phyloP scores from a whole-genome alignment of 139 green algal genomes.

The Marvania coccoides region DNA sequence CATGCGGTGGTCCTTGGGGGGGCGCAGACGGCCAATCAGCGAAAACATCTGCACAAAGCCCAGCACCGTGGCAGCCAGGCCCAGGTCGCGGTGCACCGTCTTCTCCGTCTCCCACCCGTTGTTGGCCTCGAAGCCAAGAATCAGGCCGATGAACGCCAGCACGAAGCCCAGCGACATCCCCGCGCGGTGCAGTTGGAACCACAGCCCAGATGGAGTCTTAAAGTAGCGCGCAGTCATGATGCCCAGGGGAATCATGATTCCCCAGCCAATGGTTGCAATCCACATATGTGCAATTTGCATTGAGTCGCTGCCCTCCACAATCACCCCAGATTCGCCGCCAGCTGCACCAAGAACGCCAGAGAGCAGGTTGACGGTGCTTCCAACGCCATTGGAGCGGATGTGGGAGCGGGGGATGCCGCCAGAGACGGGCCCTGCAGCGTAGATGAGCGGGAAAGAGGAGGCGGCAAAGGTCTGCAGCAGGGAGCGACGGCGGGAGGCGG shows the following conservation, averaged over 20 bases:
- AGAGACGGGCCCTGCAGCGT: slow-evolving; percentile 11
- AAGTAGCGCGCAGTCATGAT: slow-evolving; percentile 21
- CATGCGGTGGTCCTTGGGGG: not conserved
- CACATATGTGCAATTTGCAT: slow-evolving; percentile 18
- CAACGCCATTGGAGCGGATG: not conserved
- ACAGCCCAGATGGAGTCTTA: slow-evolving; percentile 8
- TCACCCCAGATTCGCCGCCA: not conserved
- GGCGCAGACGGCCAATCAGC: not conserved
- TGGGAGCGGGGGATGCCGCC: not conserved
- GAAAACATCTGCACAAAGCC: slow-evolving; percentile 20
- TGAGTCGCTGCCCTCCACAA: not conserved
- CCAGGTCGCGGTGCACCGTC: slow-evolving; percentile 14
- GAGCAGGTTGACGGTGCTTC: not conserved
- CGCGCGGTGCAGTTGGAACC: slow-evolving; percentile 32
- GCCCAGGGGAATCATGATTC: slow-evolving; percentile 30
- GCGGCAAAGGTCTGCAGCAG: not conserved
- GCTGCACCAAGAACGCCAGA: not conserved
- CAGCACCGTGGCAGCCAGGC: slow-evolving; percentile 27
- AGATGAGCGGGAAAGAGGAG: slow-evolving; percentile 10
- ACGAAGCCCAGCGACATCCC: slow-evolving; percentile 20
- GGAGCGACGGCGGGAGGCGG: not conserved
- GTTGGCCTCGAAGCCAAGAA: slow-evolving; percentile 8
- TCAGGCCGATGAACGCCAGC: slow-evolving; percentile 12
- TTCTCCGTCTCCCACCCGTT: not conserved
- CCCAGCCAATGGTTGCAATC: slow-evolving; percentile 33